Base-by-base conservation (phyloP, 2,329 filamentous ascomycete species). In the Penicillium polonicum region DNA sequence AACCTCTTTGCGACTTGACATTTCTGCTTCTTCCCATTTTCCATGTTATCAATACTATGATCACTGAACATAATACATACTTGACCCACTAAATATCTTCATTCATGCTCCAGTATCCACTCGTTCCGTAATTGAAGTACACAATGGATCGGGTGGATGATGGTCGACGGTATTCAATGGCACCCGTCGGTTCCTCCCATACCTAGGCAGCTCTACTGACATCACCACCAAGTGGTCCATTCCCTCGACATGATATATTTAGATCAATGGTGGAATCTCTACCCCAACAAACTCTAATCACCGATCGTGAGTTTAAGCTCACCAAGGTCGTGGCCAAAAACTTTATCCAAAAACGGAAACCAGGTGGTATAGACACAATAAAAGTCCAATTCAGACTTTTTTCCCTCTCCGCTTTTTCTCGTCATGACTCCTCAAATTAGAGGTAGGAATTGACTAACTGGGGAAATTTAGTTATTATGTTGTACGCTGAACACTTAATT, bases 21-120 rank as follows among this genome's bases (percentile, higher is more conserved):
- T 36, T 25, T 48, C 48, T 19, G 31, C 19, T 25, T 39, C 17
- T 44, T 35, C 27, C 45, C 35, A 41, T 3, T 45, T 55, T 57
- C 27, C 55, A 46, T 61, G 51, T 63, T 38, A 58, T 52, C 57
- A 59, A 55, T 43, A 25, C 39, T 46, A 33, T 25, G 33, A 23
- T 35, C 31, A 52, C 41, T 53, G 62, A 62, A 65, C 58, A 64
- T 65, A 65, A 56, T 58, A 42, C 10, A 27, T 46, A 35, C 27
- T 19, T 17, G 25, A 39, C 17, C 45, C 21, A 13, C 15, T 36
- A 15, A 10, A n/a, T 36, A 3, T 25, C 2, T 35, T 25, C 19
- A 23, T 10, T 2, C 10, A 10, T 43, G 9, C 29, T 10, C 15
- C 5, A 48, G 9, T 36, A 8, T n/a, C 15, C 21, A 5, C 35